Evolutionary conservation across 768 basidiomycete genomes (phyloP), one percentile per base, ranked within the genome.

Genomic region (Mycena sanguinolenta): DNA sequence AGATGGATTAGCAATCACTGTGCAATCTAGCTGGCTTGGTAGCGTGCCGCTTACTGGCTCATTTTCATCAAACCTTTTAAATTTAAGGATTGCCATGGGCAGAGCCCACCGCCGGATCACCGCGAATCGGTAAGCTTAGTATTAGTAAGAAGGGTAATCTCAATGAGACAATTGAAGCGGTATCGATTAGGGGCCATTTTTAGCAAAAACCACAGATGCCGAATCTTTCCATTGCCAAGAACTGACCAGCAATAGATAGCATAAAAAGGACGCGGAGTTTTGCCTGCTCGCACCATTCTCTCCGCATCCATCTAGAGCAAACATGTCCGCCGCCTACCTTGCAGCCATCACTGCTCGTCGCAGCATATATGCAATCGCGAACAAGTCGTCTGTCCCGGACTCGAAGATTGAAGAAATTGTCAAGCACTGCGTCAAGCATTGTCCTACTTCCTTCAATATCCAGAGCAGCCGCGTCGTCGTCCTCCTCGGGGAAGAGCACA

Each of bases 271-370:
- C 8, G 4, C 16, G n/a, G 19, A 2, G 23, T 50, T n/a, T 25
- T 25, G 10, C 13, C 25, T 50, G 12, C 25, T 39, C 58, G 32
- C 6, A 44, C 9, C 25, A 60, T 32, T 17, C 44, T 38, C 34
- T 17, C 2, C 30, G 3, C 54, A 21, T 10, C 46, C 54, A 57
- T 39, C n/a, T 36, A 30, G 4, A 13, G 17, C 63, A 36, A 70
- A 21, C 21, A 70, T 70, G 68, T 70, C 68, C 34, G 68, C 32
- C 38, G 68, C 68, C 19, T 70, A 59, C 42, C 68, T 70, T 25
- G 17, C 36, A 23, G 68, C 68, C n/a, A 34, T 64, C 58, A 55
- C 68, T 30, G 39, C 32, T 42, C 69, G 69, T 17, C 69, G 69
- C 54, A 30, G 58, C 23, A 46, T 44, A 53, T 63, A 70, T 34